phyloP scores from a whole-genome alignment of 2,329 filamentous ascomycete species.

The Thielaviopsis musarum region DNA sequence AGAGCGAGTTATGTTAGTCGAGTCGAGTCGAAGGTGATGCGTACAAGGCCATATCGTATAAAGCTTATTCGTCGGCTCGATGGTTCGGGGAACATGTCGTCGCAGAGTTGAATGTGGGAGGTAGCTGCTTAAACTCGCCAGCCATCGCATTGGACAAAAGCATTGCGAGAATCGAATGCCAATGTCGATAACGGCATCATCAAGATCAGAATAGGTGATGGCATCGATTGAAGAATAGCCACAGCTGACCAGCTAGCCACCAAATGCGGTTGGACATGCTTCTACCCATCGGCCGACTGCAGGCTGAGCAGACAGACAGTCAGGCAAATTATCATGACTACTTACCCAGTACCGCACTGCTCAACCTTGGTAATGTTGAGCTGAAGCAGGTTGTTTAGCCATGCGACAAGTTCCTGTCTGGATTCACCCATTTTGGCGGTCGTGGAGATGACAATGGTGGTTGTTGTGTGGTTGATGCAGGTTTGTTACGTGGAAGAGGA shows the following conservation, averaged over 20 bases:
- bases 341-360: constrained; percentile 94
- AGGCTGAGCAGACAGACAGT: not conserved
- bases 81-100: not conserved
- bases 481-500: constrained; percentile 6
- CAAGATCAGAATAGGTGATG: not conserved
- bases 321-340: constrained; percentile 12
- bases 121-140: not conserved
- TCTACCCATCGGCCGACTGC: constrained; percentile 1
- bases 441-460: constrained; percentile 3
- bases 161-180: not conserved
- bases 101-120: not conserved
- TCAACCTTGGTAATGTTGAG: constrained; percentile 98
- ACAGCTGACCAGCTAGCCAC: not conserved
- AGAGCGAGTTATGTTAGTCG: constrained; percentile 11
- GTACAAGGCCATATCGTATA: not conserved
- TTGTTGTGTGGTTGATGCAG: not conserved
- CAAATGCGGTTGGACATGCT: not conserved
- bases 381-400: constrained; percentile 95
- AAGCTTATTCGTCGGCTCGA: not conserved
- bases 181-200: not conserved
- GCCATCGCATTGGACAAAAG: not conserved
- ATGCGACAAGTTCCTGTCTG: constrained; percentile 86
- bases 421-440: constrained; percentile 43
- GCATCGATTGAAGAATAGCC: not conserved
- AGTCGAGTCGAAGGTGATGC: not conserved